Evolutionary conservation across 2,329 filamentous ascomycete genomes (phyloP).

Genomic region (Sclerotinia nivalis): DNA sequence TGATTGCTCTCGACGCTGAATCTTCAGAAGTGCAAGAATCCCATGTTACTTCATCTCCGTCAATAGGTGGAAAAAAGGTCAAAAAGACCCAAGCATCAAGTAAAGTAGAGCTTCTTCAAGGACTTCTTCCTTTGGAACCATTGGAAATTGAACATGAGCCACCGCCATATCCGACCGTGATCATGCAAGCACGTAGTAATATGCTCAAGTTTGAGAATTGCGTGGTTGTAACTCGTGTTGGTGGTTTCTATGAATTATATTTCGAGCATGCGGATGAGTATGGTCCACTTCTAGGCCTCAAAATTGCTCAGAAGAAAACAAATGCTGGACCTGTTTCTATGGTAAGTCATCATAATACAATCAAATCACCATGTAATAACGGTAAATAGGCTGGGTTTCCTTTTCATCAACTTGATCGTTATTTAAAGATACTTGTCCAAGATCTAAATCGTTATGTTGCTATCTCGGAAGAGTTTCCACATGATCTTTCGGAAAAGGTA

Average conservation of each 20-base stretch:
- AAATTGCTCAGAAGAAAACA: slow-evolving; percentile 80
- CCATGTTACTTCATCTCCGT: not conserved
- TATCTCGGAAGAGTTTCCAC: slow-evolving; percentile 88
- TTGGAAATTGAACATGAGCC: slow-evolving; percentile 44
- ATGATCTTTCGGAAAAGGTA: slow-evolving; percentile 66
- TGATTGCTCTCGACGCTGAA: slow-evolving; percentile 11
- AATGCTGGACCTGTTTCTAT: slow-evolving; percentile 78
- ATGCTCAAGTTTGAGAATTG: slow-evolving; percentile 91
- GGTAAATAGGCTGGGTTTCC: slow-evolving; percentile 77
- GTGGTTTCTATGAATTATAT: slow-evolving; percentile 97
- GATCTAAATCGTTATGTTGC: slow-evolving; percentile 90
- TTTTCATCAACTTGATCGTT: slow-evolving; percentile 87
- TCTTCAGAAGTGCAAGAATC: slow-evolving; percentile 8
- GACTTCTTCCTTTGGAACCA: slow-evolving; percentile 46
- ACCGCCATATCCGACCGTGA: slow-evolving; percentile 77
- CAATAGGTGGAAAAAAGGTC: not conserved
- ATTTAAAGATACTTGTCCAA: slow-evolving; percentile 88
- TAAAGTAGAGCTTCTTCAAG: slow-evolving; percentile 53
- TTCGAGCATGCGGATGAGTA: slow-evolving; percentile 92
- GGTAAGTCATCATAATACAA: slow-evolving; percentile 52
- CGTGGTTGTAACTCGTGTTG: slow-evolving; percentile 86
- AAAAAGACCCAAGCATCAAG: not conserved
- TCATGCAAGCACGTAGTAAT: slow-evolving; percentile 83
- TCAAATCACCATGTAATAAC: not conserved
- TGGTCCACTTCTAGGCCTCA: slow-evolving; percentile 82